Percentiles rank a stretch among this genome's conserved stretches.
These are phyloP conservation scores for Suillus occidentalis DNA, from an alignment of 768 basidiomycete species.

Conservation along the genomic window DNA sequence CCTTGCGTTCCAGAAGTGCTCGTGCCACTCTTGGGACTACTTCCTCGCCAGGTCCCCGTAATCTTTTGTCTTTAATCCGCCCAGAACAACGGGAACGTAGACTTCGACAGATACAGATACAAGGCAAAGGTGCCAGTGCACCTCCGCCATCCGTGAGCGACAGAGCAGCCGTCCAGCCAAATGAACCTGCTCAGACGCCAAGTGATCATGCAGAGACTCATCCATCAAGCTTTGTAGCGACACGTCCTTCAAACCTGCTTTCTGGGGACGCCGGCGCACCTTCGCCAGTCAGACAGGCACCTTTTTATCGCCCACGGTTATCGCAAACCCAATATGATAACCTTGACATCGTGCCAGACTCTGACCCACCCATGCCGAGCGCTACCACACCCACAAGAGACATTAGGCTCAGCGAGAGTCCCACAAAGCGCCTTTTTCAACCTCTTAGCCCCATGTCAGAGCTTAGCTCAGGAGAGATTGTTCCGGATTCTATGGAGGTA, in stretches of 20 bases:
- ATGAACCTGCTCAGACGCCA: slow-evolving; percentile 14
- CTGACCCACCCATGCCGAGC: slow-evolving; percentile 47
- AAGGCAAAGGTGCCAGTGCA: not conserved
- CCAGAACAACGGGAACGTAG: slow-evolving; percentile 5
- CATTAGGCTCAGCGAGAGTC: slow-evolving; percentile 10
- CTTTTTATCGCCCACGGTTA: not conserved
- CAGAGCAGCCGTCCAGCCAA: not conserved
- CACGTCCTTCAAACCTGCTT: slow-evolving; percentile 11
- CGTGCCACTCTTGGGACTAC: not conserved
- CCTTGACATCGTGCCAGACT: slow-evolving; percentile 62
- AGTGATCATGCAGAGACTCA: slow-evolving; percentile 15
- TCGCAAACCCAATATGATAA: slow-evolving; percentile 23
- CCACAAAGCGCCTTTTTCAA: slow-evolving; percentile 16
- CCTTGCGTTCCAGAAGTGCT: slow-evolving; percentile 1
- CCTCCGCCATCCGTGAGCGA: not conserved
- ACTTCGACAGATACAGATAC: not conserved
- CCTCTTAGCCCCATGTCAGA: slow-evolving; percentile 26
- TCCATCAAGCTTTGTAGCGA: slow-evolving; percentile 21
- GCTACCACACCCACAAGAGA: slow-evolving; percentile 11
- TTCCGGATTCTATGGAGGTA: slow-evolving; percentile 28
- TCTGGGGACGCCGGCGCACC: no score
- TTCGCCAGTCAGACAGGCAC: not conserved
- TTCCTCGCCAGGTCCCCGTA: not conserved
- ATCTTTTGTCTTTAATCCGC: not conserved
- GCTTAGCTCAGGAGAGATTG: slow-evolving; percentile 26